Evolutionary conservation across 805 yeast species (phyloP).

Genomic region (Candida sakaeoensis): DNA sequence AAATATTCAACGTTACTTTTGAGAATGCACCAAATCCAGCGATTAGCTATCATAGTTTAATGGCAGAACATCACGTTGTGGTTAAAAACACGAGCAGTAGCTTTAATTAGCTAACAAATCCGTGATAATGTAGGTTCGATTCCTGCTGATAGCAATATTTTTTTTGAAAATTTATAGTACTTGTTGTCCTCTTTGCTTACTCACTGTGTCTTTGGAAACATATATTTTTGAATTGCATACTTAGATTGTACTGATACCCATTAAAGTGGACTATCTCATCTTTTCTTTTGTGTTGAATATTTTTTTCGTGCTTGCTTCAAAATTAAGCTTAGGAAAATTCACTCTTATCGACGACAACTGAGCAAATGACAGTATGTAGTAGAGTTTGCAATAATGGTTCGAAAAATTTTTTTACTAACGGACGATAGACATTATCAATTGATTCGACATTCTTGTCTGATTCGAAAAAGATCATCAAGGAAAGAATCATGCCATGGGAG

Average conservation of each 20-base stretch:
- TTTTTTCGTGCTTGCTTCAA: constrained; percentile 6
- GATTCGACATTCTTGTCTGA: constrained; percentile 69
- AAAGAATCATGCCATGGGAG: constrained; percentile 88
- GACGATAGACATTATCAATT: constrained; percentile 35
- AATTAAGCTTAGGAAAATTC: background rate
- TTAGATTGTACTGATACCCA: too few relatives aligned
- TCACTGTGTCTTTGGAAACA: too few relatives aligned
- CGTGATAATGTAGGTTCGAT: constrained; percentile 49
- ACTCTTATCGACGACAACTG: constrained; percentile 9
- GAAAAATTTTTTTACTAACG: too few relatives aligned
- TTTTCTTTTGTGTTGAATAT: constrained; percentile 1
- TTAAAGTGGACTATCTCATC: too few relatives aligned
- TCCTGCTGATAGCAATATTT: constrained; percentile 45
- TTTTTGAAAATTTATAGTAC: constrained; percentile 1
- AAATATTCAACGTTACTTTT: background rate
- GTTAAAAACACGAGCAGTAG: constrained; percentile 12
- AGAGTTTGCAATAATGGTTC: too few relatives aligned
- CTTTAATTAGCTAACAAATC: constrained; percentile 12
- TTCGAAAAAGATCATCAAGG: constrained; percentile 62
- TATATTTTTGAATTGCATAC: too few relatives aligned
- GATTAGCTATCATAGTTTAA: constrained; percentile 44
- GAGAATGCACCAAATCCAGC: background rate
- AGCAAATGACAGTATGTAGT: constrained; percentile 18
- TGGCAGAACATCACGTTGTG: constrained; percentile 48
- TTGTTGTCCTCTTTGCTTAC: too few relatives aligned